Evolutionary conservation across 441 rosid species (phyloP).

Genomic region (Bocquillonia castaneifolia): DNA sequence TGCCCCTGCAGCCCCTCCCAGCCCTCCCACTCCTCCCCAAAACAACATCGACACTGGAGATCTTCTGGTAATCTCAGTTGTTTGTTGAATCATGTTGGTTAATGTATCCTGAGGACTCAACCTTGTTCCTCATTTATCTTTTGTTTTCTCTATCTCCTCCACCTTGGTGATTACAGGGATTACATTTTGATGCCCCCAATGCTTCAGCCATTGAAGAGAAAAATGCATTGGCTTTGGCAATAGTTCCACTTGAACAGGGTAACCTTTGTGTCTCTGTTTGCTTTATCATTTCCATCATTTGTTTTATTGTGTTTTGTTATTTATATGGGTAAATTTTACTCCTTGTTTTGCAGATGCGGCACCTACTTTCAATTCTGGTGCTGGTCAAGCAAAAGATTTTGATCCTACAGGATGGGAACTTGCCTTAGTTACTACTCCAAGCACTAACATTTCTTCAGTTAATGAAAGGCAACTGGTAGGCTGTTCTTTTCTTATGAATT

Average conservation of each 20-base stretch:
- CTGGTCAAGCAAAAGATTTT: constrained; percentile 52
- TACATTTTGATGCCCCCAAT: constrained; percentile 40
- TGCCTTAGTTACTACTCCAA: constrained; percentile 73
- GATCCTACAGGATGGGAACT: constrained; percentile 97
- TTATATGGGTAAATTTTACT: not conserved
- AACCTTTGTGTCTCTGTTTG: constrained; percentile 5
- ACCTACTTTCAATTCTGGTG: constrained; percentile 44
- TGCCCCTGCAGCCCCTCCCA: constrained; percentile 38
- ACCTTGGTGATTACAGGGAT: constrained; percentile 46
- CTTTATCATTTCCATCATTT: not conserved
- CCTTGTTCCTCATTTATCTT: constrained; percentile 1
- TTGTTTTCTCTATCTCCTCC: constrained; percentile 9
- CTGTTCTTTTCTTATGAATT: not conserved
- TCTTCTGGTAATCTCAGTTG: constrained; percentile 55
- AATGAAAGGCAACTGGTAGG: constrained; percentile 88
- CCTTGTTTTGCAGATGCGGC: constrained; percentile 46
- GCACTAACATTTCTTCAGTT: constrained; percentile 61
- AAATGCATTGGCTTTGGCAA: constrained; percentile 90
- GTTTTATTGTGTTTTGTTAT: not conserved
- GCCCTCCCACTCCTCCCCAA: constrained; percentile 51
- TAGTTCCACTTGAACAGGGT: constrained; percentile 65
- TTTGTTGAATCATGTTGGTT: constrained; percentile 4
- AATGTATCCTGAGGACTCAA: constrained; percentile 12
- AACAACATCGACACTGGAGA: constrained; percentile 59
- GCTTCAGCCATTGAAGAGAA: constrained; percentile 78